Evolutionary conservation across 2,329 filamentous ascomycete genomes (phyloP).

Genomic region (Podosphaera fusca): DNA sequence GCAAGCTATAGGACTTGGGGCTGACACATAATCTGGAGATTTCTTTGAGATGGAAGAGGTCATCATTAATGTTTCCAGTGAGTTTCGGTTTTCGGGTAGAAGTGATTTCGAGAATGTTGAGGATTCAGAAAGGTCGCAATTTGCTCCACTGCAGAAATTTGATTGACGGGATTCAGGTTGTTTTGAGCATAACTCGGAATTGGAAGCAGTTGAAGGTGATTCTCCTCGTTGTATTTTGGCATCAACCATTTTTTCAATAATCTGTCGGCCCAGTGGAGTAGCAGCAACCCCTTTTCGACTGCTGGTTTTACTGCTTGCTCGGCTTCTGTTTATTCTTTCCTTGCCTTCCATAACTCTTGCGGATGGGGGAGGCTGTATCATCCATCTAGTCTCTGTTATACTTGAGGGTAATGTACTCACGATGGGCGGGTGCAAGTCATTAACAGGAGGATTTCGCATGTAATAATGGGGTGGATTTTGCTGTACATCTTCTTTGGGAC

Average conservation of each 20-base stretch:
- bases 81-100: too few species aligned
- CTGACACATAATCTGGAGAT: too few species aligned
- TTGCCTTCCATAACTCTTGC: conserved; percentile 84
- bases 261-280: conserved; percentile 11
- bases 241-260: conserved; percentile 13
- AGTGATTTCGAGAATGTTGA: too few species aligned
- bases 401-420: conserved; percentile 51
- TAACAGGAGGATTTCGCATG: conserved; percentile 43
- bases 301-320: conserved; percentile 17
- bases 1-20: too few species aligned
- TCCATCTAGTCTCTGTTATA: conserved; percentile 59
- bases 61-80: too few species aligned
- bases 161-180: too few species aligned
- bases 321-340: conserved; percentile 39
- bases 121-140: too few species aligned
- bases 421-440: conserved; percentile 68
- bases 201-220: conserved; percentile 3
- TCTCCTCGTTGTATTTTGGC: conserved; percentile 13
- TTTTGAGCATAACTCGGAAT: too few species aligned
- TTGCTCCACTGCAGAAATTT: too few species aligned
- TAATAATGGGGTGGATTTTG: conserved; percentile 16
- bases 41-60: too few species aligned
- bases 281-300: conserved; percentile 16
- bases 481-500: conserved; percentile 15
- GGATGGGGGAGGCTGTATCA: conserved; percentile 77